Evolutionary conservation across 139 green algal species (phyloP).

Genomic region (Trebouxia sp.): DNA sequence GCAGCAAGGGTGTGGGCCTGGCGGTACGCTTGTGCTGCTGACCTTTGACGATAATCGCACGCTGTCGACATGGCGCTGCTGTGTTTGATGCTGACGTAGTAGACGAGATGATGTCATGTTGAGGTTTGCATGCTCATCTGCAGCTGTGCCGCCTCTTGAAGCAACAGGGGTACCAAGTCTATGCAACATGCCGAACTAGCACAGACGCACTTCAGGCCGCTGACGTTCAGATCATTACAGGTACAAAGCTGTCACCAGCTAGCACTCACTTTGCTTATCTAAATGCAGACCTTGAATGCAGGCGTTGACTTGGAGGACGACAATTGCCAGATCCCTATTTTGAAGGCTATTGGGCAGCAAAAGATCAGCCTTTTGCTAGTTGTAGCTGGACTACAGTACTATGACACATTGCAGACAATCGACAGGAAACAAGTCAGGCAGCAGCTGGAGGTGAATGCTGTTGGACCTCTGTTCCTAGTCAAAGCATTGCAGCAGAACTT

Average conservation of each 20-base stretch:
- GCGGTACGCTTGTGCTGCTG: too few species aligned
- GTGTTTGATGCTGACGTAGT: too few species aligned
- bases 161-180: constrained; percentile 46
- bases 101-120: too few species aligned
- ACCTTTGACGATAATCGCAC: too few species aligned
- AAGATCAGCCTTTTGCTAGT: constrained; percentile 50
- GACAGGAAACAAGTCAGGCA: constrained; percentile 32
- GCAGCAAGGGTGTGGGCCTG: constrained; percentile 56
- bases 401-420: constrained; percentile 42
- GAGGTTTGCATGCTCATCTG: too few species aligned
- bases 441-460: constrained; percentile 60
- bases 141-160: constrained; percentile 49
- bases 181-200: constrained; percentile 43
- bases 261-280: not conserved
- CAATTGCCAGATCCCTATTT: not conserved
- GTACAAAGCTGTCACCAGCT: constrained; percentile 1
- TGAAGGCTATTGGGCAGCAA: not conserved
- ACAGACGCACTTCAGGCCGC: constrained; percentile 38
- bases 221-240: constrained; percentile 28
- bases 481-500: constrained; percentile 35
- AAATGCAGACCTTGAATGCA: not conserved
- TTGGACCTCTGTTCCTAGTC: constrained; percentile 54
- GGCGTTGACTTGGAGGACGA: constrained; percentile 36
- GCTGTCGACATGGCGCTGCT: too few species aligned
- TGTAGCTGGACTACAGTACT: constrained; percentile 51